Percentiles rank a stretch among this genome's conserved stretches.
These are phyloP conservation scores for Peronospora destructor DNA, from an alignment of 352 stramenopile genomes.

Conservation along the genomic window DNA sequence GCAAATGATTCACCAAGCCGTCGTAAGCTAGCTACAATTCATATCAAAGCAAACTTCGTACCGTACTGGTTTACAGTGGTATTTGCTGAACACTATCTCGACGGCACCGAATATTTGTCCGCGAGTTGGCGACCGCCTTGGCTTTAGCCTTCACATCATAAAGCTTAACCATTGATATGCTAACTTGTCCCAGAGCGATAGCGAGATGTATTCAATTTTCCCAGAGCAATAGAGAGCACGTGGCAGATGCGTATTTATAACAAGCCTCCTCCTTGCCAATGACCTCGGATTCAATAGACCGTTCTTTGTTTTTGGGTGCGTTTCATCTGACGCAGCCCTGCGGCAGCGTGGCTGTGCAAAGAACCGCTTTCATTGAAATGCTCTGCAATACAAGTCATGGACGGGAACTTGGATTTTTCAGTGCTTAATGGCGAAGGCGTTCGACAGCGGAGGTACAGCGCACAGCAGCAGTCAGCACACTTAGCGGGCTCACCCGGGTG, in stretches of 20 bases:
- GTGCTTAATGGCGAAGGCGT: not conserved
- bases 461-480: slow-evolving; percentile 5
- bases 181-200: slow-evolving; percentile 1
- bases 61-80: slow-evolving; percentile 1
- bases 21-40: not conserved
- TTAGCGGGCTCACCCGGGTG: slow-evolving; percentile 1
- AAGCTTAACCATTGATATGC: not conserved
- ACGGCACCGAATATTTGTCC: slow-evolving; percentile 12
- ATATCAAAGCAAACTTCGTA: not conserved
- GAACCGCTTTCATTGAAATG: not conserved
- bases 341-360: not conserved
- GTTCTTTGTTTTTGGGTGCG: slow-evolving; percentile 1
- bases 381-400: not conserved
- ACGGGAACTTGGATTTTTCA: not conserved
- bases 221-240: not conserved
- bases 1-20: slow-evolving; percentile 11
- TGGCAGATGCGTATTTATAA: slow-evolving; percentile 1
- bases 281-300: too few relatives aligned
- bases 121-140: slow-evolving; percentile 11
- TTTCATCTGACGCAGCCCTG: slow-evolving; percentile 6
- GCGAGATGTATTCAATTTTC: too few relatives aligned
- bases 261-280: too few relatives aligned
- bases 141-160: not conserved
- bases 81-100: slow-evolving; percentile 8
- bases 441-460: not conserved